Evolutionary conservation across 2,329 filamentous ascomycete genomes (phyloP), one percentile per base, ranked within the genome.

Genomic region (Cladophialophora yegresii): DNA sequence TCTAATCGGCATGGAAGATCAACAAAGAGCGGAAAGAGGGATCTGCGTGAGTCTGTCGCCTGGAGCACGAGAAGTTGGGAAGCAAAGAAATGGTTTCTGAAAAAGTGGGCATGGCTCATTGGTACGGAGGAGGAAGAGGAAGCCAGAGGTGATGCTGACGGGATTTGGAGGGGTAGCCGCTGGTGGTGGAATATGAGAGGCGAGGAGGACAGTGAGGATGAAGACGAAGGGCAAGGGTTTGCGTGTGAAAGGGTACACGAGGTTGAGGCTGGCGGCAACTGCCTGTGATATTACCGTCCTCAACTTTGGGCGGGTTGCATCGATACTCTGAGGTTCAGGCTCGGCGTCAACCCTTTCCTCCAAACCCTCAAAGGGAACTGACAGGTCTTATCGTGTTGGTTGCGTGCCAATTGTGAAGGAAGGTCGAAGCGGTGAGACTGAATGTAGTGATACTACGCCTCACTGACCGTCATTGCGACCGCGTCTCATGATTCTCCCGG

Each of bases 51-150:
- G 0, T 74, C 74, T 20, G 75, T 79, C 12, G 77, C 79, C 0
- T 81, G 79, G 79, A 78, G 80, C 58, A 72, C 73, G 45, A 74
- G 79, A 13, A 79, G 77, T 63, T 81, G 79, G 79, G 79, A 81
- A 62, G 79, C 77, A 1, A 75, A 75, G 61, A 66, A 72, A 3
- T 81, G 79, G 79, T 81, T 81, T 65, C 57, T 81, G 33, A 74
- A 76, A 50, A 81, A 81, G 67, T 81, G 78, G 66, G 69, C 70
- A 69, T 71, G 70, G 68, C 53, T 70, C 64, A 58, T 72, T 67
- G 45, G 65, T 20, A 63, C 59, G 9, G 67, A 69, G 49, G 64
- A 67, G 64, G 69, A 69, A 65, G 51, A 71, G 71, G 63, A 65
- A 22, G 43, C 30, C 4, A 56, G 66, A 54, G 66, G 64, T 6